Evolutionary conservation across 2,329 filamentous ascomycete species (phyloP).

Genomic region (Didymella exigua): DNA sequence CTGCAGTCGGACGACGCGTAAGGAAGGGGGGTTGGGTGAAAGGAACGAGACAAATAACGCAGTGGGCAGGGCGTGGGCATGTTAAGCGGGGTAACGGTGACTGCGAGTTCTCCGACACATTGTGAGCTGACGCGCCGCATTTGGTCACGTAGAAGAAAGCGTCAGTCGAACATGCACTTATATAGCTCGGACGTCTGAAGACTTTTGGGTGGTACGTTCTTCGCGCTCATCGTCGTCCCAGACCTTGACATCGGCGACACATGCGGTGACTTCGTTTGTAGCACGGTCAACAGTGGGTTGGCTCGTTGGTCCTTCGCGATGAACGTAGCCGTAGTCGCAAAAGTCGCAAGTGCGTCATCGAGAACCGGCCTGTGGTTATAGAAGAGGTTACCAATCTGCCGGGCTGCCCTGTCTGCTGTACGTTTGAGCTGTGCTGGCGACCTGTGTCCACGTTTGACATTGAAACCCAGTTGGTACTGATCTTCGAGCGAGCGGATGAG

Average conservation of each 20-base stretch:
- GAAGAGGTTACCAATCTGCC: conserved; percentile 27
- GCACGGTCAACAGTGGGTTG: conserved; percentile 15
- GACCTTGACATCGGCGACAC: conserved; percentile 1
- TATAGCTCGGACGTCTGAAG: conserved; percentile 8
- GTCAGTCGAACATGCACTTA: conserved; percentile 11
- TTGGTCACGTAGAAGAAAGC: neutral
- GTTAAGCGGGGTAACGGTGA: neutral
- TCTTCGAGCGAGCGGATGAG: conserved; percentile 29
- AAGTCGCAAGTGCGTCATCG: conserved; percentile 22
- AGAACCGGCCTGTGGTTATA: conserved; percentile 22
- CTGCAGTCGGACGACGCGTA: neutral
- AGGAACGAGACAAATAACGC: too few species aligned
- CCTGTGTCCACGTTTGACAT: conserved; percentile 18
- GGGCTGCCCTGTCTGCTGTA: conserved; percentile 21
- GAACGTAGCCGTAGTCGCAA: conserved; percentile 18
- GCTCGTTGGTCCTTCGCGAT: conserved; percentile 8
- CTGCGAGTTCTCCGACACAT: neutral
- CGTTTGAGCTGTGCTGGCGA: conserved; percentile 27
- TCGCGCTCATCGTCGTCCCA: conserved; percentile 8
- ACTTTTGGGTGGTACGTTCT: conserved; percentile 16
- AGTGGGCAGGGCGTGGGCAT: too few species aligned
- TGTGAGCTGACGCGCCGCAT: neutral
- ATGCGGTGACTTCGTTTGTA: conserved; percentile 12
- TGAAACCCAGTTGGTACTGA: conserved; percentile 30
- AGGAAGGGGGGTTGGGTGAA: neutral